Percentiles rank a stretch among this genome's conserved stretches.
Conservation (phyloP, 225 moss, liverwort and hornwort species). For the Marchantia paleacea region DNA sequence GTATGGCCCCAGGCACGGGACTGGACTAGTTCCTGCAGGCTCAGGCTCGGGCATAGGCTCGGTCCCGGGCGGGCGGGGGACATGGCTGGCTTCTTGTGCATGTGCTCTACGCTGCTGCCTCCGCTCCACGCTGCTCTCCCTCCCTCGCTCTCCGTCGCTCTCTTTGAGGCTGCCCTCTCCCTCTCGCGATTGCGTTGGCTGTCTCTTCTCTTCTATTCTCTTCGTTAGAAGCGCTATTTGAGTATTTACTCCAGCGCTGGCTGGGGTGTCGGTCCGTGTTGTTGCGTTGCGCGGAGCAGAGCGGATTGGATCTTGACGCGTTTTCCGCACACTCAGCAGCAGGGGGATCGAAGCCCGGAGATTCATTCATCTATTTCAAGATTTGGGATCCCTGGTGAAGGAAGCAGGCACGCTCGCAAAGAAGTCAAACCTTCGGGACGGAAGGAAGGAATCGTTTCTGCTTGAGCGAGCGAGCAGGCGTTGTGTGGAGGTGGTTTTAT, state of each 20-base stretch:
- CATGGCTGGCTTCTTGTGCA: background rate
- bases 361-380: background rate
- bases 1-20: background rate
- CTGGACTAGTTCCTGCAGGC: background rate
- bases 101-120: background rate
- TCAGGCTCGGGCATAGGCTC: background rate
- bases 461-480: background rate
- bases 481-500: background rate
- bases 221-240: background rate
- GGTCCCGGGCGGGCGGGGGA: background rate
- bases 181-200: background rate
- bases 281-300: conserved; percentile 6
- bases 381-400: background rate
- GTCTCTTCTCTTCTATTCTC: background rate
- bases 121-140: background rate
- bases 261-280: background rate
- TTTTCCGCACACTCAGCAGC: background rate
- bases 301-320: conserved; percentile 25
- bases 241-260: background rate
- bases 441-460: background rate
- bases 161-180: too few species aligned
- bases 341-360: background rate
- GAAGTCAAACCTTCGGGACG: background rate
- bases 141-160: background rate
- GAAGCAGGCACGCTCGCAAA: background rate